These are phyloP conservation scores for Aspergillus costaricaensis DNA, from an alignment of 2,329 filamentous ascomycete species.

Conservation along the genomic window DNA sequence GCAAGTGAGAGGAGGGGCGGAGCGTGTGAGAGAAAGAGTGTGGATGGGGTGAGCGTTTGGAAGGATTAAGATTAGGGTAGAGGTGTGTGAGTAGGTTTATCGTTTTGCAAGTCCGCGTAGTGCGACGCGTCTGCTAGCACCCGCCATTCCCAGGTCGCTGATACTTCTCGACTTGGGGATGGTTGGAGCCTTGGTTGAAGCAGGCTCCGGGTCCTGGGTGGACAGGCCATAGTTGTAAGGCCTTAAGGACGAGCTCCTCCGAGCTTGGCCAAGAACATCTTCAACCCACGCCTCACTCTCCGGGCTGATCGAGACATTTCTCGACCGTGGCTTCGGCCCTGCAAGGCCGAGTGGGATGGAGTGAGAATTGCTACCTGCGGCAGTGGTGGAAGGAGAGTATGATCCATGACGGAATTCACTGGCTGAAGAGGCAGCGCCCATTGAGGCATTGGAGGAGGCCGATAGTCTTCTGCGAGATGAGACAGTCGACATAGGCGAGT, in stretches of 20 bases:
- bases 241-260: conserved; percentile 39
- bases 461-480: conserved; percentile 38
- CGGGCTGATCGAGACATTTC: conserved; percentile 45
- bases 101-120: conserved; percentile 39
- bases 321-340: conserved; percentile 44
- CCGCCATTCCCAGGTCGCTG: conserved; percentile 41
- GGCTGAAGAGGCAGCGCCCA: conserved; percentile 31
- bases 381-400: conserved; percentile 28
- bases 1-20: conserved; percentile 5
- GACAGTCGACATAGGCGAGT: conserved; percentile 32
- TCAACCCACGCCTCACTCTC: conserved; percentile 52
- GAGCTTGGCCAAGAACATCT: conserved; percentile 48
- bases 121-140: conserved; percentile 41
- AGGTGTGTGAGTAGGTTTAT: conserved; percentile 8
- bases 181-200: conserved; percentile 17
- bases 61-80: neutral
- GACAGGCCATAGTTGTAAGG: conserved; percentile 27
- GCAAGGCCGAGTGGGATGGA: conserved; percentile 49
- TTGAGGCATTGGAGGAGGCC: conserved; percentile 41
- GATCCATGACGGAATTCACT: conserved; percentile 29
- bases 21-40: conserved; percentile 11
- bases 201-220: conserved; percentile 20
- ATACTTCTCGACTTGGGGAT: conserved; percentile 40
- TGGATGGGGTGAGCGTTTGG: conserved; percentile 1
- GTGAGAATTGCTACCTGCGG: conserved; percentile 17